Evolutionary conservation across 2,329 filamentous ascomycete genomes (phyloP).

Genomic region (Fusarium xyrophilum): DNA sequence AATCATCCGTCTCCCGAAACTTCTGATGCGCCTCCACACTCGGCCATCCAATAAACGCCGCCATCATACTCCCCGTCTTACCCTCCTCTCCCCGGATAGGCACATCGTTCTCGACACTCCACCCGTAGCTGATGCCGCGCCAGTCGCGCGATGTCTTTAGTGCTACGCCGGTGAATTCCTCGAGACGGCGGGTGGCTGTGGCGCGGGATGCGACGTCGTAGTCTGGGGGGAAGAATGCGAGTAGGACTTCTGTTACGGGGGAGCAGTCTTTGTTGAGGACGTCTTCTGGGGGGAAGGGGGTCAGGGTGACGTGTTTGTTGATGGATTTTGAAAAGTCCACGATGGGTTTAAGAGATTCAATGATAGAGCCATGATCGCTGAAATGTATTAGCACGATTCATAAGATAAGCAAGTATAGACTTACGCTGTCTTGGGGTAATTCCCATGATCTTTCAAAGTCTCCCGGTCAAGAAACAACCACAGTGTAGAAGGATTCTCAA

Average conservation of each 20-base stretch:
- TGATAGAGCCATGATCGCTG: constrained; percentile 19
- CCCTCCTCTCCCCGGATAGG: constrained; percentile 40
- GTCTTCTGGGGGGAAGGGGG: constrained; percentile 32
- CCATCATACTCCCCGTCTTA: constrained; percentile 38
- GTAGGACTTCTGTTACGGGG: constrained; percentile 32
- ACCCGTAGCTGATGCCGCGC: constrained; percentile 41
- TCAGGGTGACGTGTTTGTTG: constrained; percentile 37
- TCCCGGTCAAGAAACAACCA: constrained; percentile 43
- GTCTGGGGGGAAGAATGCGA: constrained; percentile 34
- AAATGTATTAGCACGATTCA: fast-evolving
- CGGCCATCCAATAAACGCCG: constrained; percentile 47
- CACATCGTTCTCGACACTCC: constrained; percentile 46
- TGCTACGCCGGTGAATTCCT: constrained; percentile 22
- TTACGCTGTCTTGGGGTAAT: constrained; percentile 26
- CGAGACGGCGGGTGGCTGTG: constrained; percentile 22
- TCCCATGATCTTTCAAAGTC: constrained; percentile 24
- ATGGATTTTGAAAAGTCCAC: constrained; percentile 20
- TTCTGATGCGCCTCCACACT: constrained; percentile 48
- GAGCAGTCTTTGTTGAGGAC: constrained; percentile 33
- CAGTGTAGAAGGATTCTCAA: constrained; percentile 36
- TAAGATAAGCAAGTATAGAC: not conserved
- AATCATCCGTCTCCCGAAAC: constrained; percentile 46
- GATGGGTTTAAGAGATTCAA: constrained; percentile 32
- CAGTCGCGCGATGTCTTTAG: constrained; percentile 33
- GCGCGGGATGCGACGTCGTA: constrained; percentile 31